Evolutionary conservation across 345 rosid genomes (phyloP), one percentile per base, ranked within the genome.

Genomic region (Draba incana): DNA sequence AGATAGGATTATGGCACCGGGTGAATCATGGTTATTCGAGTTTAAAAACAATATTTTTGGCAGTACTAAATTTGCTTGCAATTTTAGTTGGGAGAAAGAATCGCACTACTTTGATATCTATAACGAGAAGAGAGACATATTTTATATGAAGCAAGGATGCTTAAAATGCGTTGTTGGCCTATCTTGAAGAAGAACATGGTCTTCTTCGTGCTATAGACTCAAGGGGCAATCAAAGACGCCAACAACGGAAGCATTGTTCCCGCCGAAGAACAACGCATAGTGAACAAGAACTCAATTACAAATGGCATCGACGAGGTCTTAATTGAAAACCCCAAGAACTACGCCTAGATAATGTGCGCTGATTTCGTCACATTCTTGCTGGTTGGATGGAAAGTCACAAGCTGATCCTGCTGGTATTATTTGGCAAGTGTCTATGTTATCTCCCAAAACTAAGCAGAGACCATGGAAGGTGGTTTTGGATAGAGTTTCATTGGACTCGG

Each of bases 391-490:
- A 60, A 89, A n/a, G 87, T 83, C 43, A 81, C 84, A 75, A 77
- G 84, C 72, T 83, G 4, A 11, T 57, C 51, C 96, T 0, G 92
- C 90, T 24, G 98, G 98, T 66, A 89, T 62, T 20, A 89, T 92
- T 72, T 89, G 98, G 81, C 89, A 92, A 14, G 96, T 89, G 80
- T 92, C 96, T 58, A 92, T 86, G 87, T 89, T 89, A 79, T 89
- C 94, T 13, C 91, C 84, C 55, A 89, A 84, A 3, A 92, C 92
- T 45, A 83, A 92, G 78, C 98, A 92, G 65, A 79, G 88, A 12
- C 98, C 94, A 23, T 89, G 94, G 65, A 92, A 92, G 52, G 82
- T 20, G 15, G 67, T 62, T 51, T 81, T 37, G 55, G 61, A 44
- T 58, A 41, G 6, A 6, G 77, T 5, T 5, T 79, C 43, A 6